Percentiles rank a stretch among this genome's conserved stretches.
Evolutionary conservation across 768 basidiomycete species (phyloP).

Genomic region (Pisolithus sp.): DNA sequence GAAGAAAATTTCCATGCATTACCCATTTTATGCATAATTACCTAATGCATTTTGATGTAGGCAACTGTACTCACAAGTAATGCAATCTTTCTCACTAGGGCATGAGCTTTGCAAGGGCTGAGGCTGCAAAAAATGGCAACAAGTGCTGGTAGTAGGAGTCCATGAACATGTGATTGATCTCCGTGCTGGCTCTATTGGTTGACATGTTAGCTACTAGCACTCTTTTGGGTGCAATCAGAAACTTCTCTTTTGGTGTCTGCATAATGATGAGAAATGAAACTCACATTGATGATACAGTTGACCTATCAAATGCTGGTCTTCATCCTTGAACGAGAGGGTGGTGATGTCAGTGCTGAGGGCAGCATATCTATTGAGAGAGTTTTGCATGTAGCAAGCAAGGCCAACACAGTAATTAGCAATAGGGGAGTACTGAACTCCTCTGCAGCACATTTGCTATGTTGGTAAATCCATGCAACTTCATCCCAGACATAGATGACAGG

Average conservation of each 20-base stretch:
- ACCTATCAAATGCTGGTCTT: conserved; percentile 79
- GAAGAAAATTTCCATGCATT: too few species aligned
- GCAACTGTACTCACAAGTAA: conserved; percentile 45
- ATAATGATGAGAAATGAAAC: conserved; percentile 4
- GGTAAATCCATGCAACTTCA: conserved; percentile 89
- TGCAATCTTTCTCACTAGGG: conserved; percentile 74
- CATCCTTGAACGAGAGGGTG: conserved; percentile 77
- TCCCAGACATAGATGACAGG: conserved; percentile 83
- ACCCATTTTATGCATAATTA: too few species aligned
- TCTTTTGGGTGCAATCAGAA: conserved; percentile 74
- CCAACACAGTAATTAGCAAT: conserved; percentile 91
- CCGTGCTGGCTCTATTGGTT: conserved; percentile 89
- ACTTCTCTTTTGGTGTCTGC: conserved; percentile 84
- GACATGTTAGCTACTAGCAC: conserved; percentile 86
- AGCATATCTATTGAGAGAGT: conserved; percentile 89
- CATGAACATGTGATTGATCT: conserved; percentile 87
- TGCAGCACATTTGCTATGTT: conserved; percentile 78
- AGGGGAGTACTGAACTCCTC: conserved; percentile 73
- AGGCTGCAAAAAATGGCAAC: conserved; percentile 88
- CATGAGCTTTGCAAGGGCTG: conserved; percentile 89
- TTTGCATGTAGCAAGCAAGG: conserved; percentile 87
- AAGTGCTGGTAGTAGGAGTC: conserved; percentile 86
- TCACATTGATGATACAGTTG: neutral
- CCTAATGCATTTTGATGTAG: too few species aligned
- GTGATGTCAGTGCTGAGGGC: conserved; percentile 81